A percentile compares a stretch with the other conserved stretches of the same genome.
Evolutionary conservation across 2,329 filamentous ascomycete species (phyloP).

Genomic region (Tolypocladium pustulatum): DNA sequence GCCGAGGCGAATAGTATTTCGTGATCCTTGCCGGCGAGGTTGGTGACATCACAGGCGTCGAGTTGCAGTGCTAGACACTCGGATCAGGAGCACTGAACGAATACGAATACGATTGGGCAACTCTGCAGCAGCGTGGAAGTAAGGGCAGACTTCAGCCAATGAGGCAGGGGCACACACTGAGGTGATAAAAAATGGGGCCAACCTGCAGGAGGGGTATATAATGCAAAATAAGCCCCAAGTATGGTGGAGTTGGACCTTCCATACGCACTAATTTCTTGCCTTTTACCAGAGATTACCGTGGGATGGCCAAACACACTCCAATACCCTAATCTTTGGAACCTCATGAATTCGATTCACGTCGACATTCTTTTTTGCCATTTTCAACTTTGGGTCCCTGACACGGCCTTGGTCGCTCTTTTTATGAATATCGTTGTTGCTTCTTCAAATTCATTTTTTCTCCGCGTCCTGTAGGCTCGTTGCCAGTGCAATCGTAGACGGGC

Average conservation of each 20-base stretch:
- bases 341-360: not conserved
- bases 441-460: not conserved
- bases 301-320: conserved; percentile 2
- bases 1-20: no score
- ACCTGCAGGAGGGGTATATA: not conserved
- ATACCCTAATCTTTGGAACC: conserved; percentile 2
- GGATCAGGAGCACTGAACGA: no score
- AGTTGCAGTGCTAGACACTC: no score
- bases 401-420: no score
- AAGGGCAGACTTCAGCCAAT: not conserved
- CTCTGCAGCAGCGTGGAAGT: not conserved
- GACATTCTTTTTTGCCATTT: not conserved
- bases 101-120: not conserved
- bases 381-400: not conserved
- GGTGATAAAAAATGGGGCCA: not conserved
- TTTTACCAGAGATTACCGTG: conserved; percentile 4
- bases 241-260: conserved; percentile 1
- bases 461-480: not conserved
- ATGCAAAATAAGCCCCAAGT: not conserved
- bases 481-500: no score
- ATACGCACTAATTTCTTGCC: conserved; percentile 3
- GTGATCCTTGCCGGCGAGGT: no score
- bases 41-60: no score
- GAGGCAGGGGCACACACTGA: not conserved
- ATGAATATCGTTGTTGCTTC: not conserved